phyloP scores from a whole-genome alignment of 2,329 filamentous ascomycete genomes.

The Hymenoscyphus repandus region DNA sequence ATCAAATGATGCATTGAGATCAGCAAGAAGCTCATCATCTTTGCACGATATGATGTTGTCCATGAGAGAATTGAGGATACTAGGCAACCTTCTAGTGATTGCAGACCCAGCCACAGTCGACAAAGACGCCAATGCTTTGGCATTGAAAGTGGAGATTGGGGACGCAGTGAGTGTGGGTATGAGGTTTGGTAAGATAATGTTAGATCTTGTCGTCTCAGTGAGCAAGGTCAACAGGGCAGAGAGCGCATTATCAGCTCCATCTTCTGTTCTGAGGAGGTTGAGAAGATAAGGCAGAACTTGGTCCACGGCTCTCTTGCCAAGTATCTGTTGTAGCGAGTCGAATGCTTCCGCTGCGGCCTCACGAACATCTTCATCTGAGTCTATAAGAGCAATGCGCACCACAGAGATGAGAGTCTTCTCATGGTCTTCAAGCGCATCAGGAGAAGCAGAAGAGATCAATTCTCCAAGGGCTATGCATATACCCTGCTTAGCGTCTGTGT shows the following conservation, averaged over 20 bases:
- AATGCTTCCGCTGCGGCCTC: slow-evolving; percentile 97
- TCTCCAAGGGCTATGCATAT: slow-evolving; percentile 96
- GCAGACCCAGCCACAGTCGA: slow-evolving; percentile 85
- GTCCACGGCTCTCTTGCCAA: slow-evolving; percentile 92
- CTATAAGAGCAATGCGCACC: slow-evolving; percentile 85
- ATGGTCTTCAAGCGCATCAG: slow-evolving; percentile 86
- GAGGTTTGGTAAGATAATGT: slow-evolving; percentile 93
- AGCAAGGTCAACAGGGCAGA: slow-evolving; percentile 89
- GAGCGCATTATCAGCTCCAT: slow-evolving; percentile 85
- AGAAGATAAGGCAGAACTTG: slow-evolving; percentile 92
- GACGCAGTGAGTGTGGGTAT: slow-evolving; percentile 87
- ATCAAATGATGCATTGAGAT: slow-evolving; percentile 79
- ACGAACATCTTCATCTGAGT: slow-evolving; percentile 82
- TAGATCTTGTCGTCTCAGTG: slow-evolving; percentile 88
- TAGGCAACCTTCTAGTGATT: slow-evolving; percentile 85
- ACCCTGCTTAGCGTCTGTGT: slow-evolving; percentile 90
- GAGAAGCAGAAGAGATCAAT: slow-evolving; percentile 81
- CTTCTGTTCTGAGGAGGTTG: slow-evolving; percentile 78
- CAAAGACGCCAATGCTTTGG: slow-evolving; percentile 85
- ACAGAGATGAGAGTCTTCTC: slow-evolving; percentile 94
- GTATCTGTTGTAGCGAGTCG: slow-evolving; percentile 85
- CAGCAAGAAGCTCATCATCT: slow-evolving; percentile 66
- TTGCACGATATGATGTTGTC: slow-evolving; percentile 79
- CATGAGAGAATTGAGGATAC: slow-evolving; percentile 89
- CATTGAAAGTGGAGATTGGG: slow-evolving; percentile 92